These are phyloP conservation scores for Xylariaceae sp. DNA, from an alignment of 2,329 filamentous ascomycete genomes.

Conservation along the genomic window DNA sequence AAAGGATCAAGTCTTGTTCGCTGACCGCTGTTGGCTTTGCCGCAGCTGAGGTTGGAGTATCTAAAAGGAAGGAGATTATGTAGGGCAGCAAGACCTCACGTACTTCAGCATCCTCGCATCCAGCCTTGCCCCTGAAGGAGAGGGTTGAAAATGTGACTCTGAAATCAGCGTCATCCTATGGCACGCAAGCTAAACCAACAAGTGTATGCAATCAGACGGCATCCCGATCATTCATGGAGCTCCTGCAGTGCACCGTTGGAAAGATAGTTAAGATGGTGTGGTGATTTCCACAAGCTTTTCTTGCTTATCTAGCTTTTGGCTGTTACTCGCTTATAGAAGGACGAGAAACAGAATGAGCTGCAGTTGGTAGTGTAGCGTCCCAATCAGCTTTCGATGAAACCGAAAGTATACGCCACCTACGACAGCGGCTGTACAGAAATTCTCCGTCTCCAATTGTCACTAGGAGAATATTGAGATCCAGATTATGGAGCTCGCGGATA, in stretches of 20 bases:
- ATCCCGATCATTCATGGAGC: slow-evolving; percentile 2
- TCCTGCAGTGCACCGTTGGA: slow-evolving; percentile 3
- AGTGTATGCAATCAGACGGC: slow-evolving; percentile 3
- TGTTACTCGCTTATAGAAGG: background rate
- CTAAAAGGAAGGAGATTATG: no score
- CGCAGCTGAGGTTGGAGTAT: slow-evolving; percentile 6
- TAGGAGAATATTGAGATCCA: background rate
- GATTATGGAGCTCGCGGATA: background rate
- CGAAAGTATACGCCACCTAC: slow-evolving; percentile 8
- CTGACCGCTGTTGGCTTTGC: background rate
- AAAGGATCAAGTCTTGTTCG: background rate
- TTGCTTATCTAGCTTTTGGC: slow-evolving; percentile 8
- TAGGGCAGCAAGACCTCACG: background rate
- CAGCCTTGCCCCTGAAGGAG: slow-evolving; percentile 11
- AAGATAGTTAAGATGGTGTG: slow-evolving; percentile 7
- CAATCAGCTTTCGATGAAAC: slow-evolving; percentile 5
- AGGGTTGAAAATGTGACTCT: background rate
- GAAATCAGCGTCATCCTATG: background rate
- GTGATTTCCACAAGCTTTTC: slow-evolving; percentile 10
- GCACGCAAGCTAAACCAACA: background rate
- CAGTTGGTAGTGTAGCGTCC: background rate
- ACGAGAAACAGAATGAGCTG: no score
- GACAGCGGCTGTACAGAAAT: background rate
- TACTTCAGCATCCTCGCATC: slow-evolving; percentile 1
- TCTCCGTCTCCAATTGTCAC: no score